A percentile compares a stretch with the other conserved stretches of the same genome.
Evolutionary conservation across 2,329 filamentous ascomycete species (phyloP).

Genomic region (Exophiala sideris): DNA sequence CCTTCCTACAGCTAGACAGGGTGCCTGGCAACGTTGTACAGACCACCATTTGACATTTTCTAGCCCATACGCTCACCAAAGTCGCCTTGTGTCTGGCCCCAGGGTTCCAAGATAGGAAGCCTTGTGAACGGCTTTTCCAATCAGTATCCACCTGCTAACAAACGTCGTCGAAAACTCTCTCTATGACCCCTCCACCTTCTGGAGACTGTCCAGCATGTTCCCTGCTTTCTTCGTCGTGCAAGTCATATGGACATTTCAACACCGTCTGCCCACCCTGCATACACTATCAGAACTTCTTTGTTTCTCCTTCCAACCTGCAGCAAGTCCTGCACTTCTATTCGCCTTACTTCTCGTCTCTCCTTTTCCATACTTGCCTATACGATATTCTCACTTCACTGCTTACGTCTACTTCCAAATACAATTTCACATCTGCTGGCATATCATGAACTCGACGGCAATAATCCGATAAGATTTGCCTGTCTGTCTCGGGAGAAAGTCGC

Average conservation of each 20-base stretch:
- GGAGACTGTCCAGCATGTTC: slow-evolving; percentile 5
- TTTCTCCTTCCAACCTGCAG: slow-evolving; percentile 2
- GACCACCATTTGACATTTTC: not conserved
- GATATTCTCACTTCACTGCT: slow-evolving; percentile 3
- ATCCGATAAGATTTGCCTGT: not conserved
- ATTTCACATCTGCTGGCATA: not conserved
- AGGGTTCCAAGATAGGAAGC: not conserved
- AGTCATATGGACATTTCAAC: not conserved
- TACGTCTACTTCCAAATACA: slow-evolving; percentile 4
- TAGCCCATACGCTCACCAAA: not conserved
- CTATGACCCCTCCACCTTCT: not conserved
- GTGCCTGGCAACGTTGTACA: not conserved
- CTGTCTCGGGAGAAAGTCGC: not conserved
- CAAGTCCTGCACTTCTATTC: slow-evolving; percentile 6
- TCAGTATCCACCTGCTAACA: slow-evolving; percentile 2
- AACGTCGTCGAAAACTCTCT: not conserved
- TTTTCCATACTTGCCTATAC: not conserved
- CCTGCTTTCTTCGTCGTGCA: slow-evolving; percentile 4
- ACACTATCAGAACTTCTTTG: not conserved
- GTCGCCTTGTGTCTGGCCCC: not conserved
- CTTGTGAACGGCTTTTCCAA: not conserved
- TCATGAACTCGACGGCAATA: slow-evolving; percentile 1
- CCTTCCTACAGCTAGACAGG: not conserved
- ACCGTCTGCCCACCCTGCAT: slow-evolving; percentile 3
- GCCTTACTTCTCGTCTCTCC: not conserved